Evolutionary conservation across 1,284 basidiomycete genomes (phyloP).

Genomic region (Phenoliferia sp.): DNA sequence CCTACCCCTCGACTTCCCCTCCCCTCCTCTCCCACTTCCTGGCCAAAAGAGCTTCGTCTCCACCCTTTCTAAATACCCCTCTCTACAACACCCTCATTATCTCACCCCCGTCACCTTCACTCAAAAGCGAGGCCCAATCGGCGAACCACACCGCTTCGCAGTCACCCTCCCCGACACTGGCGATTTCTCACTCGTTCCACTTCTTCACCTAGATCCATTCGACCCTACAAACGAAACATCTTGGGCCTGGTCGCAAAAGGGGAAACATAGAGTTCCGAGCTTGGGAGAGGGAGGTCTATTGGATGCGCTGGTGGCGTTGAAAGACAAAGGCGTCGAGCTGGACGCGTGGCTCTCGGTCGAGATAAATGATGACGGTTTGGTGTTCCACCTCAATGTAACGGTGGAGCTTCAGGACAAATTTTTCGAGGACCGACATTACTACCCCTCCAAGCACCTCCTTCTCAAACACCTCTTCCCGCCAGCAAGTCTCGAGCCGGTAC

Average conservation of each 20-base stretch:
- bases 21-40: neutral
- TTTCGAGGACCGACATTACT: slow-evolving; percentile 6
- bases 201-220: slow-evolving; percentile 20
- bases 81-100: neutral
- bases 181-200: neutral
- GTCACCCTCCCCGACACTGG: neutral
- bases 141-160: slow-evolving; percentile 7
- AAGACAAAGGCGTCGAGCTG: neutral
- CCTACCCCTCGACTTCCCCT: neutral
- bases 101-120: slow-evolving; percentile 6
- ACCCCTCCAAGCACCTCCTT: slow-evolving; percentile 15
- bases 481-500: accelerated
- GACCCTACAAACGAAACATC: slow-evolving; percentile 8
- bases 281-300: slow-evolving; percentile 20
- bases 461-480: slow-evolving; percentile 19
- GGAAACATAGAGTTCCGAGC: neutral
- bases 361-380: neutral
- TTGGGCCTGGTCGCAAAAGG: neutral
- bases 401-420: slow-evolving; percentile 1
- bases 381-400: slow-evolving; percentile 5
- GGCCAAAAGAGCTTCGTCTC: neutral
- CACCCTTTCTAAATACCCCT: neutral
- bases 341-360: neutral
- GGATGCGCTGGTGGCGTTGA: slow-evolving; percentile 15
- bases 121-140: neutral